Base-by-base conservation (phyloP, 2,329 filamentous ascomycete species). In the Talaromyces sp. region DNA sequence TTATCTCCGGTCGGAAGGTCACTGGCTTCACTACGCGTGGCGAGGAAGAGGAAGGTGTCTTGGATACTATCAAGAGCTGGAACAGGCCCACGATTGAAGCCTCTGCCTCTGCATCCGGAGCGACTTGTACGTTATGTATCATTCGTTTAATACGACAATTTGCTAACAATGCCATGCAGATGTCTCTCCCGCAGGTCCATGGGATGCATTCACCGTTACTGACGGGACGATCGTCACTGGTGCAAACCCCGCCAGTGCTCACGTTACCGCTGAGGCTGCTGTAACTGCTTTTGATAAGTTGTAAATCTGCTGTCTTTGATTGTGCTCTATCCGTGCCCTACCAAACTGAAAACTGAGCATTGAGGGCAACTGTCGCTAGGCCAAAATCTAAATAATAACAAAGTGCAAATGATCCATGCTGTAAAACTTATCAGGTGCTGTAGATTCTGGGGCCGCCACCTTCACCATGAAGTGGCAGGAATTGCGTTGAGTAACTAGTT, bases 181-280 rank as follows among this genome's bases (percentile, higher is more conserved):
- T n/a, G n/a, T n/a, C 31, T 51, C 65, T 13, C 41, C 58, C 40
- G 67, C 63, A 10, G 63, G 68, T 13, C n/a, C n/a, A n/a, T 69
- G 66, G 67, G 67, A 68, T 62, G 65, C 69, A 50, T 69, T 68
- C 53, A 62, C 67, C 56, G 62, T 69, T 31, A 66, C 69, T 21
- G 72, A 76, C 62, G 74, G 73, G 3, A 67, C 71, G 5, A 61
- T 78, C 15, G 68, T 78, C 39, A 78, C 74, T 15, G 76, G 75
- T 1, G 67, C 71, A 63, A 78, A 77, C 62, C 75, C 75, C 3
- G 70, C 71, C 9, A 78, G 75, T 62, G 70, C 75, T 6, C 60
- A 53, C 8, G 72, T 70, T 8, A 76, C 73, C 25, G 74, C 74
- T 9, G 63, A 66, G 50, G 74, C 74, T 50, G 71, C 66, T 1